Evolutionary conservation across 1,284 basidiomycete species (phyloP), one percentile per base, ranked within the genome.

Genomic region (Austroboletus sp.): DNA sequence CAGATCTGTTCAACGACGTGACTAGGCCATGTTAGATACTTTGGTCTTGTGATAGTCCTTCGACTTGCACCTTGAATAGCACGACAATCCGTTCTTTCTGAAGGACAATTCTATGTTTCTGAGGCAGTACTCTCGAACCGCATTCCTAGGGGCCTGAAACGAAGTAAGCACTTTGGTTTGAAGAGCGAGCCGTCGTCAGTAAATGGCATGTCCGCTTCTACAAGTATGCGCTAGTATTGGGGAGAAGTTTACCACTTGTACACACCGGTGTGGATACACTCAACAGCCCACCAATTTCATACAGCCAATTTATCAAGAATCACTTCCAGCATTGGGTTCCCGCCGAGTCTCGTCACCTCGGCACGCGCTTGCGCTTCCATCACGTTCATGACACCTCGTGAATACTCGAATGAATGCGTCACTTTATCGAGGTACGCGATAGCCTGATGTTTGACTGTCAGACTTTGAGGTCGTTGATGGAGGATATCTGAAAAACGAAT

Each of bases 401-500:
- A 87, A 59, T 89, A 89, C 5, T 75, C 78, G 58, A 89, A 88
- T 2, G 83, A 85, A 42, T 74, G 69, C 0, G 87, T 89, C 30
- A 73, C 69, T 15, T 78, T 67, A 27, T 69, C 68, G 61, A 96
- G 79, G 61, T 93, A 92, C 4, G 77, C 69, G 43, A 95, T 89
- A 0, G 80, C 76, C 57, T 90, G 84, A 1, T 67, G 67, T 62
- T 95, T 95, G 41, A 90, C 73, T 0, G 83, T 84, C 0, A 81
- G 76, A 0, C 83, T 85, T 0, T 77, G 73, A 0, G 92, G 89
- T 3, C 85, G 75, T 67, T 93, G 90, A 59, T 91, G 87, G 8
- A 95, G 76, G 10, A 93, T 80, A 55, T 92, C 90, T 93, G 46
- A 29, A 17, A 29, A 44, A 25, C 40, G 32, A 43, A 39, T 32